A percentile compares a stretch with the other conserved stretches of the same genome.
These are phyloP conservation scores for Candida adriatica DNA, from an alignment of 805 yeast genomes.

Conservation along the genomic window DNA sequence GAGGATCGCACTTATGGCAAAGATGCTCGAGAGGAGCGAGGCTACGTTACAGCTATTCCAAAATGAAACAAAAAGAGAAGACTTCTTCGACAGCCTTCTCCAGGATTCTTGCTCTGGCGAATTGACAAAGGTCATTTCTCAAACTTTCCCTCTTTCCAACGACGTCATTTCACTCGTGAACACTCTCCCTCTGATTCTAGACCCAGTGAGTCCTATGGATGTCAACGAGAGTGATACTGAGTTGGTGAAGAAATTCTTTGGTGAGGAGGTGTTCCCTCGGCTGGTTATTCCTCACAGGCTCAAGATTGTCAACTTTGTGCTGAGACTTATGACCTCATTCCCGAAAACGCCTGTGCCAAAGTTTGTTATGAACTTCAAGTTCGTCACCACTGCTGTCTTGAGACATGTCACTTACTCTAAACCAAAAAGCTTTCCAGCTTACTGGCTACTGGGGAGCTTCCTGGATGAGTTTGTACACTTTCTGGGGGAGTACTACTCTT, in stretches of 20 bases:
- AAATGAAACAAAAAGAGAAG: not conserved
- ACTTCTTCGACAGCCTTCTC: constrained; percentile 5
- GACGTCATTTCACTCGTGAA: constrained; percentile 1
- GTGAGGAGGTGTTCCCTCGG: not conserved
- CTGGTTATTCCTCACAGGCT: constrained; percentile 5
- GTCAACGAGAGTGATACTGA: not conserved
- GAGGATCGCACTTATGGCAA: constrained; percentile 2
- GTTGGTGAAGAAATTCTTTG: constrained; percentile 7
- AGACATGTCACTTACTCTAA: constrained; percentile 10
- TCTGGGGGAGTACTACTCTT: constrained; percentile 12
- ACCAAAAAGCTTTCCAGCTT: constrained; percentile 12
- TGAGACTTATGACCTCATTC: constrained; percentile 5
- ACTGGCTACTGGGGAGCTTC: constrained; percentile 18
- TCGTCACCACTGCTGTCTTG: constrained; percentile 10
- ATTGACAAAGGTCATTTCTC: constrained; percentile 1
- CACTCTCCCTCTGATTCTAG: constrained; percentile 6
- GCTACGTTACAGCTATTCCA: constrained; percentile 10
- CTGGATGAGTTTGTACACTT: constrained; percentile 17
- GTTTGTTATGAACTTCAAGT: constrained; percentile 13
- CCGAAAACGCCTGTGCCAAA: constrained; percentile 2
- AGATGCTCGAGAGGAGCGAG: constrained; percentile 11
- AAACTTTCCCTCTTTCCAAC: not conserved
- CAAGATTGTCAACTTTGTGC: constrained; percentile 9
- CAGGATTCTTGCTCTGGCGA: constrained; percentile 12
- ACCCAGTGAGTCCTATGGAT: not conserved